Evolutionary conservation across 345 rosid genomes (phyloP), one percentile per base, ranked within the genome.

Genomic region (Citrus maxima): DNA sequence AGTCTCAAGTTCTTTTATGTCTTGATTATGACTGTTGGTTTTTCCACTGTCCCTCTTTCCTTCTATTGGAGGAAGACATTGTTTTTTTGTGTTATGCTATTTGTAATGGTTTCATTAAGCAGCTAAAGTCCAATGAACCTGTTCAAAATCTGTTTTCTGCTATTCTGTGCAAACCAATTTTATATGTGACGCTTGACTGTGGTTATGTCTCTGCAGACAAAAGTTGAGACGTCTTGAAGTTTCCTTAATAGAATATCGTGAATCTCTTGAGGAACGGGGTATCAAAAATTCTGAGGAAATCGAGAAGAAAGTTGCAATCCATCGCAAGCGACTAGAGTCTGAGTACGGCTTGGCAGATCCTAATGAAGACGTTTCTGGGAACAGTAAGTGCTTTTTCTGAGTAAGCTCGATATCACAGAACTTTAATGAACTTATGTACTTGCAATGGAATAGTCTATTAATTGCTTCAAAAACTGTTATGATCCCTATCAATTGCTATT

Each of bases 171-270:
- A 37, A 21, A 28, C 5, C 46, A 8, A 19, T 71, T 70, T 18
- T 18, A 7, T 70, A 28, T 46, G 68, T 72, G 34, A 55, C 63
- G 30, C 38, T 80, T 79, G 35, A 67, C 78, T 63, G 78, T 78
- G 55, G 42, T 80, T 54, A 38, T 82, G 73, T 69, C 77, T 65
- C 67, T 77, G 79, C 93, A 97, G 99, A 73, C 93, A 93, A 80
- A 97, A 92, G 87, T 80, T 88, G 85, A 92, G 98, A 86, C 91
- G 94, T 42, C 80, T 96, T 67, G 99, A 96, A 85, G 99, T 90
- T 80, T 92, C 93, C 83, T 82, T 94, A 88, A 96, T 96, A 76
- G 99, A 94, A 78, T 96, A 94, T 79, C 95, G 98, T 46, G 99
- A 96, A 89, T 88, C 93, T 75, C 93, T 96, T 1, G 98, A 97